Conservation (phyloP, 805 yeast genomes). For the Spathaspora arborariae region DNA sequence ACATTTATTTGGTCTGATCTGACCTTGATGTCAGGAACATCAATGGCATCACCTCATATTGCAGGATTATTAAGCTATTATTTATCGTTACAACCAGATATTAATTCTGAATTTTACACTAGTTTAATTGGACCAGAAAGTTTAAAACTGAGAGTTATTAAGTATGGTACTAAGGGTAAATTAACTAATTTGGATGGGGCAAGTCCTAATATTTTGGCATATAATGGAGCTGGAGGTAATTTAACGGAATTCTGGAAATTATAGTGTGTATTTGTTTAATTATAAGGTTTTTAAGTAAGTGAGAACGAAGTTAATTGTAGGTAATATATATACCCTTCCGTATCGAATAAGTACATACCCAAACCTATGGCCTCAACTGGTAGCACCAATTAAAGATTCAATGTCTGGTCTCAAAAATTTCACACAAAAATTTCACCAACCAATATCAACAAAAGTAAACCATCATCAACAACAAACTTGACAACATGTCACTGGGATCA, state of each 20-base stretch:
- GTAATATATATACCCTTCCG: too few relatives aligned
- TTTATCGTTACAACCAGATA: conserved; percentile 52
- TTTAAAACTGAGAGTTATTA: conserved; percentile 50
- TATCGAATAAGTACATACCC: too few relatives aligned
- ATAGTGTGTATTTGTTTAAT: too few relatives aligned
- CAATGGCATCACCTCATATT: conserved; percentile 62
- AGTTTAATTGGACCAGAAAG: conserved; percentile 48
- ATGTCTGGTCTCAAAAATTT: too few relatives aligned
- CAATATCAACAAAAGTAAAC: neutral
- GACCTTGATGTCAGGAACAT: conserved; percentile 55
- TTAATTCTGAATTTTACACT: conserved; percentile 45
- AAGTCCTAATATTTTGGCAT: conserved; percentile 58
- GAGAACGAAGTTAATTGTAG: too few relatives aligned
- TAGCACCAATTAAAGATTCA: too few relatives aligned
- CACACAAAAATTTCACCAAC: neutral
- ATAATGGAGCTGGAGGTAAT: conserved; percentile 58
- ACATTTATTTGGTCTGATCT: conserved; percentile 57
- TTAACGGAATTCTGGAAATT: conserved; percentile 50
- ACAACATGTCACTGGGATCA: conserved; percentile 21
- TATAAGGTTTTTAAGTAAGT: too few relatives aligned
- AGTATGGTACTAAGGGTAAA: conserved; percentile 47
- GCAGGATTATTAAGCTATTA: conserved; percentile 55
- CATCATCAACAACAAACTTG: too few relatives aligned
- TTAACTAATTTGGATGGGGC: conserved; percentile 43
- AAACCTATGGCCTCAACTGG: too few relatives aligned